Evolutionary conservation across 306 rosid species (phyloP).

Genomic region (Glycyrrhiza uralensis): DNA sequence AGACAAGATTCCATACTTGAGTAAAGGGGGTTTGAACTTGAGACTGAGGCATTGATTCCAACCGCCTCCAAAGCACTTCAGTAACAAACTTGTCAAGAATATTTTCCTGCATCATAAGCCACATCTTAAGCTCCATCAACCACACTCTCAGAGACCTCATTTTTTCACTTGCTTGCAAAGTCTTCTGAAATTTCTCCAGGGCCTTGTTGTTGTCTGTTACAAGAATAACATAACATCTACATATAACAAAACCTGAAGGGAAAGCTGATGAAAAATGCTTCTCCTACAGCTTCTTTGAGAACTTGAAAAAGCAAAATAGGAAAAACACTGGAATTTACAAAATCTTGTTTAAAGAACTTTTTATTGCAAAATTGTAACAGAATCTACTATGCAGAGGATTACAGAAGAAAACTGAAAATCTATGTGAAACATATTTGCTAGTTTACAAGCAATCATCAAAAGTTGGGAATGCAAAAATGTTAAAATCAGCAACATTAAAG

Average conservation of each 20-base stretch:
- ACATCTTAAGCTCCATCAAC: background rate
- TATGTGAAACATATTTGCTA: background rate
- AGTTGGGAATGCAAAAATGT: no score
- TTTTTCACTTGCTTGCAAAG: background rate
- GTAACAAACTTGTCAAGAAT: background rate
- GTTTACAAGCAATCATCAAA: no score
- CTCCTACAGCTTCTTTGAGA: background rate
- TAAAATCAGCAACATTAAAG: no score
- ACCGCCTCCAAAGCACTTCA: background rate
- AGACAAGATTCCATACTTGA: background rate
- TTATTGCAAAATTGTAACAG: background rate
- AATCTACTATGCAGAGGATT: background rate
- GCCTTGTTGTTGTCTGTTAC: background rate
- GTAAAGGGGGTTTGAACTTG: background rate
- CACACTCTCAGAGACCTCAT: conserved; percentile 3
- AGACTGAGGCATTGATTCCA: background rate
- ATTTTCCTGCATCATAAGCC: conserved; percentile 12
- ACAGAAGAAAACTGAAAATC: background rate
- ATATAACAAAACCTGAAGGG: conserved; percentile 9
- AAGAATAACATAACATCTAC: background rate
- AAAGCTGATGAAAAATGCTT: conserved; percentile 12
- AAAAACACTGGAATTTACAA: background rate
- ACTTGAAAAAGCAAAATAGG: background rate
- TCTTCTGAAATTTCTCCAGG: background rate
- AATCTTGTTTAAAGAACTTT: background rate